A percentile compares a stretch with the other conserved stretches of the same genome.
These are phyloP conservation scores for Stevia rebaudiana DNA, from an alignment of 140 eudicot species.

Conservation along the genomic window DNA sequence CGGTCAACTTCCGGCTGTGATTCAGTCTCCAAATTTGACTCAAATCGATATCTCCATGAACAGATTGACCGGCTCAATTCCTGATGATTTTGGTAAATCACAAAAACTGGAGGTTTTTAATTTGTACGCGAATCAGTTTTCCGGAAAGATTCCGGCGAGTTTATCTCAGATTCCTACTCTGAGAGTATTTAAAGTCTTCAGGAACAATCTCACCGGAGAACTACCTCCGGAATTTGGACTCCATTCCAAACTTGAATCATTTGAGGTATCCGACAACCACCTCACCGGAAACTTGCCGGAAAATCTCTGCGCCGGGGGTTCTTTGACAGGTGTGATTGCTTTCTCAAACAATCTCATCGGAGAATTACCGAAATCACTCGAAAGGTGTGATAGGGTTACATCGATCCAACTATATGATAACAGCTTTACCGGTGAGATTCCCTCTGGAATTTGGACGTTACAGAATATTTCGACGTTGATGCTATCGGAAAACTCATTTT, in stretches of 20 bases:
- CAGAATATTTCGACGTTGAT: slow-evolving; percentile 35
- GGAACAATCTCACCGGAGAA: slow-evolving; percentile 56
- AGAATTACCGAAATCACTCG: slow-evolving; percentile 56
- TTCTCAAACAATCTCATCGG: slow-evolving; percentile 61
- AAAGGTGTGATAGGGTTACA: slow-evolving; percentile 35
- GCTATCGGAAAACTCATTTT: slow-evolving; percentile 49
- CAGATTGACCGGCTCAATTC: slow-evolving; percentile 55
- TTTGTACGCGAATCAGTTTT: slow-evolving; percentile 42
- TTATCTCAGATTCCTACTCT: slow-evolving; percentile 36
- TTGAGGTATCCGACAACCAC: slow-evolving; percentile 61
- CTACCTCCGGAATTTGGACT: slow-evolving; percentile 66
- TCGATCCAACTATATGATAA: slow-evolving; percentile 49
- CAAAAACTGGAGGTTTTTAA: slow-evolving; percentile 41
- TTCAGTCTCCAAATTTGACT: slow-evolving; percentile 41
- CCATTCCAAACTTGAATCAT: slow-evolving; percentile 59
- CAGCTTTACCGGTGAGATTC: slow-evolving; percentile 52
- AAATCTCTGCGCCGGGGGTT: slow-evolving; percentile 52
- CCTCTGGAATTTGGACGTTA: slow-evolving; percentile 50
- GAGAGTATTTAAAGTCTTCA: slow-evolving; percentile 34
- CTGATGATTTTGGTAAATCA: slow-evolving; percentile 49
- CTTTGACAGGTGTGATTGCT: slow-evolving; percentile 51
- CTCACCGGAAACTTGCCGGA: slow-evolving; percentile 67
- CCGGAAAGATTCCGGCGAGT: slow-evolving; percentile 46
- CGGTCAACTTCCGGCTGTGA: slow-evolving; percentile 42
- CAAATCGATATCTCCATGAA: slow-evolving; percentile 57